Evolutionary conservation across 2,329 filamentous ascomycete species (phyloP).

Genomic region (Colletotrichum navitas): DNA sequence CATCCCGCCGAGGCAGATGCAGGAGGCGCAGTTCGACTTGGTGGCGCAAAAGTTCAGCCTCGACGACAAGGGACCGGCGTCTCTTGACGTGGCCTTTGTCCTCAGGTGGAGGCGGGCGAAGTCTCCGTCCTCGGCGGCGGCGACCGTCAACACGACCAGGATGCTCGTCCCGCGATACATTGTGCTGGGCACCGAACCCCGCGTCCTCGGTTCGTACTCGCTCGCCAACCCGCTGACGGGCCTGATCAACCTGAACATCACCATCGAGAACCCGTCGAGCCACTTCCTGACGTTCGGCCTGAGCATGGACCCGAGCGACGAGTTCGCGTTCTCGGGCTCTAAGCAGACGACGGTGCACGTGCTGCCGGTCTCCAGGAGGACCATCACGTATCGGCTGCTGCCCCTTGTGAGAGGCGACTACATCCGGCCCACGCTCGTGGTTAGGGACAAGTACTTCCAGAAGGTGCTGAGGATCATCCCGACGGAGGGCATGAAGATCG

Average conservation of each 20-base stretch:
- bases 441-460: constrained; percentile 93
- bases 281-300: constrained; percentile 96
- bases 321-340: constrained; percentile 92
- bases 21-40: constrained; percentile 79
- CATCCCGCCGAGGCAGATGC: constrained; percentile 76
- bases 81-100: constrained; percentile 79
- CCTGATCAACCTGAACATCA: constrained; percentile 66
- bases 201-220: constrained; percentile 76
- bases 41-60: constrained; percentile 81
- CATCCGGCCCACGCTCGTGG: constrained; percentile 79
- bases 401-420: constrained; percentile 75
- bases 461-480: constrained; percentile 87
- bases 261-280: constrained; percentile 92
- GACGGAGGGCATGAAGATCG: constrained; percentile 77
- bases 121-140: constrained; percentile 4
- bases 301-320: constrained; percentile 90
- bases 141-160: constrained; percentile 69
- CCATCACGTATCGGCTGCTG: constrained; percentile 79
- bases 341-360: constrained; percentile 86
- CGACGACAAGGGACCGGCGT: constrained; percentile 83
- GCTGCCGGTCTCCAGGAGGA: constrained; percentile 82
- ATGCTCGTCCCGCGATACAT: constrained; percentile 84
- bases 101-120: constrained; percentile 80
- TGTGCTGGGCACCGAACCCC: constrained; percentile 85
- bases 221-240: constrained; percentile 53